Evolutionary conservation across 257 asterid genomes (phyloP).

Genomic region (Solanum tarijense): DNA sequence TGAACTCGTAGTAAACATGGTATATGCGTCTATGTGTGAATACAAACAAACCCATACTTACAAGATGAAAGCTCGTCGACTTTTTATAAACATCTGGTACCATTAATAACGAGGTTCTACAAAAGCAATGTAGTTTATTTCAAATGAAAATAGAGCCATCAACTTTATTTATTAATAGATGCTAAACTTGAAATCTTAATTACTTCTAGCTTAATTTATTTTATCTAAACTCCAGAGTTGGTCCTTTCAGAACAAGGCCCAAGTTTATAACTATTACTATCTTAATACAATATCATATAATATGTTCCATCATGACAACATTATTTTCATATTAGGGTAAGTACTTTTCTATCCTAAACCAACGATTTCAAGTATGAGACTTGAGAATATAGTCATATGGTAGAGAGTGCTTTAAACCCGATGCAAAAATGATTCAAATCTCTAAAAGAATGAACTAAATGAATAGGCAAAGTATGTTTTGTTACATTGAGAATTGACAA

Average conservation of each 20-base stretch:
- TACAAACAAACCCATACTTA: neutral
- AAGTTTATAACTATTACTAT: neutral
- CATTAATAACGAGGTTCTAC: neutral
- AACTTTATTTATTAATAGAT: neutral
- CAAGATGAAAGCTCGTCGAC: neutral
- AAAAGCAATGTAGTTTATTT: no score
- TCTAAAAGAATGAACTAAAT: slow-evolving; percentile 49
- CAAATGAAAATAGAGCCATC: neutral
- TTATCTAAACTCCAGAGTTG: neutral
- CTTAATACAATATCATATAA: neutral
- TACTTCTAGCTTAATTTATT: neutral
- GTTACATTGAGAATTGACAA: slow-evolving; percentile 13
- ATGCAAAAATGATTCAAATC: neutral
- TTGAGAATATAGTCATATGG: neutral
- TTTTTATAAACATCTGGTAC: neutral
- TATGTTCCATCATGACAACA: neutral
- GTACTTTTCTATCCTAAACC: rapidly evolving
- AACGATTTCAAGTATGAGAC: neutral
- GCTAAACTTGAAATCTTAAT: neutral
- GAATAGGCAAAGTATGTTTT: slow-evolving; percentile 15
- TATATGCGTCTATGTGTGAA: no score
- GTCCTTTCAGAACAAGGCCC: neutral
- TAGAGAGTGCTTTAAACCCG: neutral
- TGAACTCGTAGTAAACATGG: no score
- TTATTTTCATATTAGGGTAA: neutral